Evolutionary conservation across 2,329 filamentous ascomycete species (phyloP), one percentile per base, ranked within the genome.

Genomic region (Fusarium sp.): DNA sequence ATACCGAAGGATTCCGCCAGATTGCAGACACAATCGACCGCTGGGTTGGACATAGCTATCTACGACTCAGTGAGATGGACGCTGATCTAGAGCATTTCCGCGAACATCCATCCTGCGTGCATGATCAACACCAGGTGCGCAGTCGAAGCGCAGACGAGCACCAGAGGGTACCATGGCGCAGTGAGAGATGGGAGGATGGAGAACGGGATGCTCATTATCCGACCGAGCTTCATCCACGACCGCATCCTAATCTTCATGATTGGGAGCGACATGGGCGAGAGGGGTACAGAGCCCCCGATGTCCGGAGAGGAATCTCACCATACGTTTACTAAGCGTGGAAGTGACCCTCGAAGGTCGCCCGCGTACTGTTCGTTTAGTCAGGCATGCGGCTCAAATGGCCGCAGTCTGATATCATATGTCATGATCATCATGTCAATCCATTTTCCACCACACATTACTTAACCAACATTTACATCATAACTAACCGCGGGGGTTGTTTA

Each of bases 1-100:
- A 92, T 71, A 91, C 90, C 4, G 77, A 82, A 4, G 90, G 88
- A 4, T 92, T 92, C 73, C 82, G 83, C 33, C 82, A 82, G 49
- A 91, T 92, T 69, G 89, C 89, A 33, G 81, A 81, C 31, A 80
- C 88, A n/a, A 89, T 92, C 60, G 89, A 91, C 71, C 79, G 82
- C 33, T 92, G 90, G 89, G 87, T 88, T 31, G 88, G 89, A 1
- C 82, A 82, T 18, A 86, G 86, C 15, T 84, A 85, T 36, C 79
- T 91, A 44, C 84, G 86, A 47, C 81, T 91, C 33, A 83, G 85
- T 68, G 87, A 90, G 67, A 88, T 91, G 83, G 88, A 90, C 74
- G 90, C 89, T 4, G 88, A 91, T 68, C 81, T 91, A 36, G 85
- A 88, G 63, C 80, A 86, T 64, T 91, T 90, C 75, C 82, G 81